phyloP scores from a whole-genome alignment of 352 stramenopile genomes.

The Phytophthora ramorum region DNA sequence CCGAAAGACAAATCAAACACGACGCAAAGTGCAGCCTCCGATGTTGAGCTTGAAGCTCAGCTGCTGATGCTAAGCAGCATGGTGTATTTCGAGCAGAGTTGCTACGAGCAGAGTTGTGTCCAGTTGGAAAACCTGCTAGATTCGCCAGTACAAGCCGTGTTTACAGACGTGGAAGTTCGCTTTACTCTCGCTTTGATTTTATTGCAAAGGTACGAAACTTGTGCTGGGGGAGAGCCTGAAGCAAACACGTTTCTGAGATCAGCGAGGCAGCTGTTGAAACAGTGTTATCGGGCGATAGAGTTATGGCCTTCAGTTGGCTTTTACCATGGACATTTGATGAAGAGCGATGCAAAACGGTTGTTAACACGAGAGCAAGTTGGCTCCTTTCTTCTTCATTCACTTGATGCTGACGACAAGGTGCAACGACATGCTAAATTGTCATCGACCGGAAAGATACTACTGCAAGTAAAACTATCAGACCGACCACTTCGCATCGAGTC shows the following conservation, averaged over 20 bases:
- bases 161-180: conserved; percentile 44
- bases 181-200: conserved; percentile 43
- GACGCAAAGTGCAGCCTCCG: neutral
- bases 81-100: conserved; percentile 44
- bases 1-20: neutral
- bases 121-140: conserved; percentile 35
- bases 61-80: conserved; percentile 55
- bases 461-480: conserved; percentile 59
- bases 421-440: neutral
- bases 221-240: conserved; percentile 2
- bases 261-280: conserved; percentile 35
- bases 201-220: conserved; percentile 22
- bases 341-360: conserved; percentile 33
- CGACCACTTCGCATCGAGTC: conserved; percentile 46
- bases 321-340: conserved; percentile 51
- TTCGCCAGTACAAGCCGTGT: conserved; percentile 12
- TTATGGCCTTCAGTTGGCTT: conserved; percentile 60
- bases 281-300: conserved; percentile 60
- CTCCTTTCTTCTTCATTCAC: conserved; percentile 49
- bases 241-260: conserved; percentile 18
- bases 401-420: neutral
- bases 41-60: conserved; percentile 22
- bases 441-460: conserved; percentile 18
- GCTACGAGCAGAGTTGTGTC: conserved; percentile 20
- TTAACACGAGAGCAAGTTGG: conserved; percentile 41